A percentile compares a stretch with the other conserved stretches of the same genome.
Conservation (phyloP, 495 filamentous ascomycete genomes). For the Pseudomonodictys pantanalensis region DNA sequence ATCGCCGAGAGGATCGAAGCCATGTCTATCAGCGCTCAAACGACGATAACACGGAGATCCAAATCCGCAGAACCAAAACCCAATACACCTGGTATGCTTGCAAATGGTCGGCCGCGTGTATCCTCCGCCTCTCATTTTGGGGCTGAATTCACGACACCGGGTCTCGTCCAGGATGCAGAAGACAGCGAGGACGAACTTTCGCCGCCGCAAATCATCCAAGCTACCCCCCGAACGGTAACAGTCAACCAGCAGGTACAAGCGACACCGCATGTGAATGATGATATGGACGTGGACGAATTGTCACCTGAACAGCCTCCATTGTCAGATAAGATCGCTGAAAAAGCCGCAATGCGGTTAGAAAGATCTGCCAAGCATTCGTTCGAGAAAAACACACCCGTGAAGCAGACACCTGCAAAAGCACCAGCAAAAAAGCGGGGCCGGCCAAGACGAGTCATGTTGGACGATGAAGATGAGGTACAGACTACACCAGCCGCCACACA, state of each 20-base stretch:
- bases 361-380: no score
- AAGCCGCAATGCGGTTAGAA: no score
- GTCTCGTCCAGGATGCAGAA: background rate
- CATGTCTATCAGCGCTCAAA: background rate
- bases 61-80: slow-evolving; percentile 3
- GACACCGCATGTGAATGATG: background rate
- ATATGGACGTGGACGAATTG: slow-evolving; percentile 19
- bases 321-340: background rate
- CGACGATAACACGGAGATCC: background rate
- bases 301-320: background rate
- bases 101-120: background rate
- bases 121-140: background rate
- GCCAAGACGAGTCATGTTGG: background rate
- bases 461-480: slow-evolving; percentile 6
- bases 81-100: background rate
- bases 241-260: background rate
- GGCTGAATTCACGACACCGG: background rate
- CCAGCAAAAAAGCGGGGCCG: background rate
- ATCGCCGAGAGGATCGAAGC: background rate
- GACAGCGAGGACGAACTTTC: slow-evolving; percentile 24
- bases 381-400: background rate
- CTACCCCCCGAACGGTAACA: background rate
- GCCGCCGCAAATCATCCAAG: background rate
- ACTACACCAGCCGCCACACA: slow-evolving; percentile 2
- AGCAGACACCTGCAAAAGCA: background rate